Evolutionary conservation across 2,329 filamentous ascomycete genomes (phyloP), one percentile per base, ranked within the genome.

Genomic region (Leptosphaerulina australis): DNA sequence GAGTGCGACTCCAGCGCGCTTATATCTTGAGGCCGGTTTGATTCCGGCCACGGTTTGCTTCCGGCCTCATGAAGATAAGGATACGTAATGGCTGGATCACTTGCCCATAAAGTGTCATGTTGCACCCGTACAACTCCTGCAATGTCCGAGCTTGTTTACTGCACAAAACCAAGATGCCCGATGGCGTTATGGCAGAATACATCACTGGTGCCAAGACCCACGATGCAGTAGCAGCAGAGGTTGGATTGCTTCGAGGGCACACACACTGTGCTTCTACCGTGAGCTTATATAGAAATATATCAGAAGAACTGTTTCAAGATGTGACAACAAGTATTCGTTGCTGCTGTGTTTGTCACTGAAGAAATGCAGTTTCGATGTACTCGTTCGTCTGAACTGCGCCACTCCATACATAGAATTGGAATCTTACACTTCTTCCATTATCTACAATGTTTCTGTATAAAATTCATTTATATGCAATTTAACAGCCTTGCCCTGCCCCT

Each of bases 31-130:
- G 68, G 70, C 68, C 70, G 70, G 69, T 64, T 59, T 44, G 8
- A 58, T 64, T 66, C 70, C 70, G 69, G 62, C 63, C 63, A 55
- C 63, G 41, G 53, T 52, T 63, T 55, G 50, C 62, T 66, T 70
- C 69, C 69, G 69, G 68, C 67, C 68, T 64, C 58, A 54, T 56
- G 58, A 53, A 64, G 63, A 66, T 68, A 63, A 65, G 36, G 62
- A 45, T 72, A 73, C 70, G 70, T 73, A 73, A 73, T 72, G 50
- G 46, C 61, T 59, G 58, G 55, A 66, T 65, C 62, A 59, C 43
- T 63, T 55, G 40, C 53, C 59, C 56, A 20, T 37, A 48, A 55
- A 35, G 31, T 50, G 38, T 58, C 18, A 44, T 14, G 28, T 17
- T 26, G 15, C 39, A 47, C 38, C 49, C 37, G 44, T 10, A 47